These are phyloP conservation scores for Naganishia sp. DNA, from an alignment of 1,284 basidiomycete species.

Conservation along the genomic window DNA sequence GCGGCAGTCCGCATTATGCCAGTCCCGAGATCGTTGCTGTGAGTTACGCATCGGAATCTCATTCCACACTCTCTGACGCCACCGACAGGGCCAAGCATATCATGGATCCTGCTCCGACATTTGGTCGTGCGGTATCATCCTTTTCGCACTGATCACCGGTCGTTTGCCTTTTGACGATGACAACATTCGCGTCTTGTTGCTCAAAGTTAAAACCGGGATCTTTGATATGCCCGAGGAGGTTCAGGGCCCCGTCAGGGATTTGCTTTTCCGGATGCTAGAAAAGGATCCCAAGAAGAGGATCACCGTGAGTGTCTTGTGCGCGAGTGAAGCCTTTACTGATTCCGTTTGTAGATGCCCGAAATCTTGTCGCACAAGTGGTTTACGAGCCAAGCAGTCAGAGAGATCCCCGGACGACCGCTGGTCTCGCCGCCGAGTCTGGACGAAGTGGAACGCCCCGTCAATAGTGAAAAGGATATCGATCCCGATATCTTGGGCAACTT, in stretches of 20 bases:
- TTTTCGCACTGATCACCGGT: conserved; percentile 89
- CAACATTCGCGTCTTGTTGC: conserved; percentile 69
- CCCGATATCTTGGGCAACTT: conserved; percentile 87
- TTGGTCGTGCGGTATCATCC: conserved; percentile 97
- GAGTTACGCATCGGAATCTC: conserved; percentile 58
- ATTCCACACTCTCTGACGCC: neutral
- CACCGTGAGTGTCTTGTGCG: conserved; percentile 61
- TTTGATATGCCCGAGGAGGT: conserved; percentile 83
- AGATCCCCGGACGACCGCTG: conserved; percentile 59
- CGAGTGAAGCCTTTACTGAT: neutral
- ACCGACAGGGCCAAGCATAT: conserved; percentile 74
- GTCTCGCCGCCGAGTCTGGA: conserved; percentile 69
- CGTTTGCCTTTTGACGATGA: conserved; percentile 88
- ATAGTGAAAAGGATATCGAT: conserved; percentile 69
- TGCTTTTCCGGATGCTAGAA: conserved; percentile 84
- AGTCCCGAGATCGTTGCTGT: conserved; percentile 97
- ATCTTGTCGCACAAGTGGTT: conserved; percentile 91
- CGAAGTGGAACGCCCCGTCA: conserved; percentile 68
- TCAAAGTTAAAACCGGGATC: conserved; percentile 79
- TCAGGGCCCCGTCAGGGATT: conserved; percentile 72
- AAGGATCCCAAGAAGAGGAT: conserved; percentile 80
- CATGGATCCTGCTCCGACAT: conserved; percentile 89
- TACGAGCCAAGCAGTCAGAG: conserved; percentile 63
- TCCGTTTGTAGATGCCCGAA: conserved; percentile 65
- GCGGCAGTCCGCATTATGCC: conserved; percentile 97